Base-by-base conservation (phyloP, 2,329 filamentous ascomycete species). In the Fusarium liriodendri region DNA sequence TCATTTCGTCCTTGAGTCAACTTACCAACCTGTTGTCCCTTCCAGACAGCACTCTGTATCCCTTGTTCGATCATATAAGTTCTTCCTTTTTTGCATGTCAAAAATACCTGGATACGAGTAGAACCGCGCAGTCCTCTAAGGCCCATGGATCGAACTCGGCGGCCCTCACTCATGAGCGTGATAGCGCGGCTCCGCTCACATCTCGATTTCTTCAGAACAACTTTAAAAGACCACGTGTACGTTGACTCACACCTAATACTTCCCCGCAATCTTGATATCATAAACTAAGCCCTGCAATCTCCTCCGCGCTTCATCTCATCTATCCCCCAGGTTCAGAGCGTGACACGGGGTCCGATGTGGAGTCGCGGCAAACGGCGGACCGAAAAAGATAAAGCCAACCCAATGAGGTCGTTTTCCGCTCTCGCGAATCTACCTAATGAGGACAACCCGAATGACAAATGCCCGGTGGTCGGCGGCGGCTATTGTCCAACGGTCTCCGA, bases 301-400 rank as follows among this genome's bases (percentile, higher is more conserved):
- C 6, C 47, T 20, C 47, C 47, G 47, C 47, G 47, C 47, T 54
- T 54, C 27, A 54, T 32, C 47, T 50, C 45, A 50, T 52, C 47
- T 52, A 6, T 27, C 47, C 47, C 47, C 47, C 47, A 20, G 47
- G 14, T 29, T 50, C 45, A 6, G 9, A 5, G 8, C 40, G 47
- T 52, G 18, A 32, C 47, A 52, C 20, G 42, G 20, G 42, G 42
- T 45, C 22, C 20, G 8, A 45, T 70, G 76, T 77, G 76, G 76
- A 78, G 73, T 72, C 76, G 66, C 67, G 70, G 74, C 66, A 74
- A 76, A 64, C 66, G 67, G 75, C 76, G 76, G 76, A 78, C 76
- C 76, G 76, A 74, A 54, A 54, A 27, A 60, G 25, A 32, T 33
- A 64, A 45, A 33, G 47, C 29, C 45, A 73, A 52, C 67, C 75